Evolutionary conservation across 2,329 filamentous ascomycete genomes (phyloP), one percentile per base, ranked within the genome.

Genomic region (Ambrosiella cleistominuta): DNA sequence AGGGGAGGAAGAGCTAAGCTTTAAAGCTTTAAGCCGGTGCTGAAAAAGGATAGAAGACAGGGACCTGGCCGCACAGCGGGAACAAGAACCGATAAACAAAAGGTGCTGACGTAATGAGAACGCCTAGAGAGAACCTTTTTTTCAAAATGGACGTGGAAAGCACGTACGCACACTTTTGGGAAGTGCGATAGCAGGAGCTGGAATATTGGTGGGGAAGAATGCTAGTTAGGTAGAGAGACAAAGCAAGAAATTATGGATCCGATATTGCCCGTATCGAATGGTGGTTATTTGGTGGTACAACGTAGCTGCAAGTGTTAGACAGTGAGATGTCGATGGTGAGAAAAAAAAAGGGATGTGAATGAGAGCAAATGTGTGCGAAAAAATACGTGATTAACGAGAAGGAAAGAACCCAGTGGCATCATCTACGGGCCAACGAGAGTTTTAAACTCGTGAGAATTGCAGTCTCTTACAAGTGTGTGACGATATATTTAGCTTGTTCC

Each of bases 1-100:
- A 19, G 17, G 38, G 19, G 51, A 57, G 36, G 44, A n/a, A 7
- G 39, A 39, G 8, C 47, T 15, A 36, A 19, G 17, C 47, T 40
- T 27, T 50, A 53, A 53, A 60, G 54, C 45, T 15, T 27, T 56
- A 19, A 44, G 11, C 47, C 13, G 19, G n/a, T 8, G 52, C 35
- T 19, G 44, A 15, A 19, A 44, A 47, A 55, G 45, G 51, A 42
- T 50, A 35, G 36, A 36, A 44, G 40, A 55, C 40, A 11, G 36
- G 54, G 44, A 19, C 36, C 19, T 36, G 27, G 27, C 54, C 54
- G 54, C 54, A 39, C 54, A 56, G 54, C 54, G 54, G 54, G 40
- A 56, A 45, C 17, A 19, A 56, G 19, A 54, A 39, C 51, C 36
- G 17, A 35, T 6, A 54, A 35, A 40, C 5, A 47, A 45, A 45